Evolutionary conservation across 805 yeast species (phyloP), one percentile per base, ranked within the genome.

Genomic region (Hanseniaspora valbyensis): DNA sequence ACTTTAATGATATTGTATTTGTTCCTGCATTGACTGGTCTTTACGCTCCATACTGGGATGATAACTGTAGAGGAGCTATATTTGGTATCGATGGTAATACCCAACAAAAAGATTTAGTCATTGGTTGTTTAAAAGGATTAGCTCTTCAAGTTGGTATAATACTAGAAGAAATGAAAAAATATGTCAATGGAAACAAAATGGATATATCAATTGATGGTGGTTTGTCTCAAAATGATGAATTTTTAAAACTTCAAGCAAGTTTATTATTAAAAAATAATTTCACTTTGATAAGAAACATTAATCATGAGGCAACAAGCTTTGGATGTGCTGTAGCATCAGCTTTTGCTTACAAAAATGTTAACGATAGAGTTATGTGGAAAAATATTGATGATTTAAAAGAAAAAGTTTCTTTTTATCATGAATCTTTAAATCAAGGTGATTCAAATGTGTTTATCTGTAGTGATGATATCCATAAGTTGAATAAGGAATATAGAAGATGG

Each of bases 241-340:
- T 88, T 48, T 83, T 90, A 82, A 95, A 86, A 69, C 86, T 89
- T 55, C 96, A 89, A 68, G 83, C 95, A 7, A 94, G 89, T 64
- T 81, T 89, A 54, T 72, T 87, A 57, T 13, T 19, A 18, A 96
- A 96, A 2, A 90, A 92, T 1, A 78, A 88, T 66, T 84, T 81
- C 34, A 78, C 80, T 25, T 90, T 89, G 39, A 76, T 77, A 57
- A 74, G 96, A 59, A 88, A 96, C 1, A 75, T 78, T 29, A 83
- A 81, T 64, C 71, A 86, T 32, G 97, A 89, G 66, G 87, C 95
- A 62, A 89, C 96, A 4, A 96, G 96, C 0, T 73, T 89, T 55
- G 97, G 97, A 26, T 95, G 95, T 7, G 96, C 96, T 4, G 83
- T 90, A 57, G 96, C 96, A 26, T 95, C 97, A 2, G 95, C 96